Evolutionary conservation across 495 filamentous ascomycete species (phyloP).

Genomic region (Tuber microsphaerosporum): DNA sequence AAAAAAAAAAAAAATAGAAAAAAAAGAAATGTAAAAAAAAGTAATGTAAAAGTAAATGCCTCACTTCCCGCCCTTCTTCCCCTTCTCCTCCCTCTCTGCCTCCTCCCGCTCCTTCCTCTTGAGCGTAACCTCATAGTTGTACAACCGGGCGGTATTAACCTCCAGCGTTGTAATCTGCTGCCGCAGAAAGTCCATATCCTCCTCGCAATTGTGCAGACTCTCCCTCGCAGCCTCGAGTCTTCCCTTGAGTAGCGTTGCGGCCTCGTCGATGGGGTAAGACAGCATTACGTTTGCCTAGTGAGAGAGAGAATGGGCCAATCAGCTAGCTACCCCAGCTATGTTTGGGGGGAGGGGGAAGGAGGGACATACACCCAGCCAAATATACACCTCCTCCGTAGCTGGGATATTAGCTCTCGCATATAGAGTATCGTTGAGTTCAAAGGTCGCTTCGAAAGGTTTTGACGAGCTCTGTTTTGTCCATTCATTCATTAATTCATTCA

Average conservation of each 20-base stretch:
- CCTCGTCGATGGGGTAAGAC: constrained; percentile 82
- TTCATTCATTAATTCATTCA: not conserved
- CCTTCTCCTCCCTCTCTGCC: constrained; percentile 25
- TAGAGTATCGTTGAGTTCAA: constrained; percentile 92
- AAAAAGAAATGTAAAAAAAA: not conserved
- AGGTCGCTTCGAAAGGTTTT: constrained; percentile 78
- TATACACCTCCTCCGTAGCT: constrained; percentile 83
- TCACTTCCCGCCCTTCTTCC: constrained; percentile 21
- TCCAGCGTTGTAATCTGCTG: constrained; percentile 99
- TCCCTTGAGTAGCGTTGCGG: constrained; percentile 65
- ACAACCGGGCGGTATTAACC: constrained; percentile 91
- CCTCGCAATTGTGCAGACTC: constrained; percentile 77
- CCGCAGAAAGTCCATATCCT: constrained; percentile 90
- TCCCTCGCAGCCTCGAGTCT: constrained; percentile 73
- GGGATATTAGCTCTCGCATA: constrained; percentile 79
- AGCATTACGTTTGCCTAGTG: constrained; percentile 91
- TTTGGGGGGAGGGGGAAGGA: constrained; percentile 1
- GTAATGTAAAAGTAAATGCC: not conserved
- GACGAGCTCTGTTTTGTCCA: constrained; percentile 33
- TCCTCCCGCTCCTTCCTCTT: constrained; percentile 72
- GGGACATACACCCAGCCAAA: constrained; percentile 75
- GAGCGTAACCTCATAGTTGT: constrained; percentile 96
- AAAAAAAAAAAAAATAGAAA: not conserved
- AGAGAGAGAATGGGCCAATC: not conserved
- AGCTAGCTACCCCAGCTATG: not conserved